These are phyloP conservation scores for Sequoia sempervirens DNA, from an alignment of 75 land plant species.

Conservation along the genomic window DNA sequence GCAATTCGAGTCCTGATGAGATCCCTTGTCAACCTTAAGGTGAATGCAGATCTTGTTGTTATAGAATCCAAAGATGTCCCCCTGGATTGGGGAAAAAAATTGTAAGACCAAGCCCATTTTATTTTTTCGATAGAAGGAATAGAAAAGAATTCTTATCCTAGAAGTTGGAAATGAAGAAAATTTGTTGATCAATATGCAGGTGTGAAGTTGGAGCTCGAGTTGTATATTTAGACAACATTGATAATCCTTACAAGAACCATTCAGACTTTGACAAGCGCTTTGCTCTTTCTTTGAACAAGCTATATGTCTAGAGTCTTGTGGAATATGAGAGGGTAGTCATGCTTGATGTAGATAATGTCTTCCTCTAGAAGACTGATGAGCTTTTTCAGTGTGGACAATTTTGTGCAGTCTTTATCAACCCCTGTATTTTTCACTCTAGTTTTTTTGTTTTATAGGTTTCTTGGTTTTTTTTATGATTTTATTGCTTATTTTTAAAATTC, in stretches of 20 bases:
- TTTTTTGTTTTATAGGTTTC: conserved; percentile 45
- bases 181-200: not conserved
- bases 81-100: conserved; percentile 16
- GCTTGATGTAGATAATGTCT: conserved; percentile 46
- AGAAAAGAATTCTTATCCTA: too few relatives aligned
- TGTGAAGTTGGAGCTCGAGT: conserved; percentile 27
- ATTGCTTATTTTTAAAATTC: not conserved
- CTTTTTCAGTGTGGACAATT: conserved; percentile 49
- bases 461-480: not conserved
- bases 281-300: conserved; percentile 37
- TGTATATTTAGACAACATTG: conserved; percentile 24
- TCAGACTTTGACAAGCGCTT: conserved; percentile 26
- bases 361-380: conserved; percentile 39
- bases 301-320: conserved; percentile 37
- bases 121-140: too few relatives aligned
- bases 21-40: conserved; percentile 13
- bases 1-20: conserved; percentile 35
- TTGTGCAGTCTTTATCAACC: conserved; percentile 49
- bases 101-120: conserved; percentile 12
- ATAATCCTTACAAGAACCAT: conserved; percentile 23
- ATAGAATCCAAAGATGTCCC: conserved; percentile 36
- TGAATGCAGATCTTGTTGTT: conserved; percentile 37
- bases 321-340: conserved; percentile 50
- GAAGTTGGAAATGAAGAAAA: too few relatives aligned
- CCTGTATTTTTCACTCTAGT: conserved; percentile 48